A percentile compares a stretch with the other conserved stretches of the same genome.
These are phyloP conservation scores for Leishmania major DNA, from an alignment of 208 protist species.

Conservation along the genomic window DNA sequence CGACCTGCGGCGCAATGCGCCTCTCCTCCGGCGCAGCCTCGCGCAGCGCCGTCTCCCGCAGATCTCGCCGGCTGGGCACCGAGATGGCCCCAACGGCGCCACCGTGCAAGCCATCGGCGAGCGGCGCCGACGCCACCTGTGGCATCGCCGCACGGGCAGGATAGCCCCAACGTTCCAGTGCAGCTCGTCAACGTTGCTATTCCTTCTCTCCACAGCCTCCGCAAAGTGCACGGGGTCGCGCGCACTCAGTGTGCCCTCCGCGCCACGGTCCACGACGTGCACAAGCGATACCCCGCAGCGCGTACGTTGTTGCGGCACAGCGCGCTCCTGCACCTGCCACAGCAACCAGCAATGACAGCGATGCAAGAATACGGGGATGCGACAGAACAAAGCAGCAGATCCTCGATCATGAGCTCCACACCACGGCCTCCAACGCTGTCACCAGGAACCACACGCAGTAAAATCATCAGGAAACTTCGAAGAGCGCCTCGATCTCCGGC, in stretches of 20 bases:
- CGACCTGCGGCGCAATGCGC: background rate
- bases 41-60: background rate
- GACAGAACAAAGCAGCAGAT: no score
- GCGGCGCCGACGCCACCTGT: no score
- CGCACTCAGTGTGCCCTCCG: no score
- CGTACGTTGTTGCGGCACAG: background rate
- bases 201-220: background rate
- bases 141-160: no score
- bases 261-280: fast-evolving
- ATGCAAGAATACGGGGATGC: background rate
- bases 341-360: no score
- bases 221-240: background rate
- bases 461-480: no score
- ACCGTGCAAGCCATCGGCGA: background rate
- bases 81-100: background rate
- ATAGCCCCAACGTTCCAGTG: background rate
- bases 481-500: no score
- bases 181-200: background rate
- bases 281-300: no score
- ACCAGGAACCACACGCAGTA: no score
- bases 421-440: no score
- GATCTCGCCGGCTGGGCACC: no score
- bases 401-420: no score
- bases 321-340: background rate
- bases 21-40: background rate